A percentile compares a stretch with the other conserved stretches of the same genome.
Conservation (phyloP, 495 filamentous ascomycete species). For the Tuber calosporum region DNA sequence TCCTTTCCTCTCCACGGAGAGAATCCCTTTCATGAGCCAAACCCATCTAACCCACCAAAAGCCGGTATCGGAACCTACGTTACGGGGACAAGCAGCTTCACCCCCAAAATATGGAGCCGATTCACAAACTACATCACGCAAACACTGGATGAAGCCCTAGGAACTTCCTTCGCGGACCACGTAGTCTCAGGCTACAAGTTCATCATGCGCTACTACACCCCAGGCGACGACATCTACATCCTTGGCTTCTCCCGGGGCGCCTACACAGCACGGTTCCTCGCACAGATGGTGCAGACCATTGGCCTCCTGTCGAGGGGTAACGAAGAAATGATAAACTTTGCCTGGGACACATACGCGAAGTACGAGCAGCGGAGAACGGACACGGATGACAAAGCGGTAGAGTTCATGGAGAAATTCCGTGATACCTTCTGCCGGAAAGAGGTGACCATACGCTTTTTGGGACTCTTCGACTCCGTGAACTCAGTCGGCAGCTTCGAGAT, state of each 20-base stretch:
- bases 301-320: conserved; percentile 48
- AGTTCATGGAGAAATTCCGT: conserved; percentile 45
- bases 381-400: conserved; percentile 30
- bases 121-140: conserved; percentile 17
- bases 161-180: conserved; percentile 46
- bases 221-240: conserved; percentile 47
- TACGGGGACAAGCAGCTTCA: conserved; percentile 18
- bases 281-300: conserved; percentile 46
- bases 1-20: neutral
- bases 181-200: conserved; percentile 49
- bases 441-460: conserved; percentile 43
- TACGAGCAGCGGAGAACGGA: conserved; percentile 31
- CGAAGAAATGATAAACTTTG: conserved; percentile 44
- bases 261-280: conserved; percentile 49
- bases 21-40: neutral
- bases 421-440: conserved; percentile 45
- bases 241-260: conserved; percentile 51
- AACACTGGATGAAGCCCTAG: conserved; percentile 44
- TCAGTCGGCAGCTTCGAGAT: conserved; percentile 43
- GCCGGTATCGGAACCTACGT: conserved; percentile 36
- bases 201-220: conserved; percentile 46
- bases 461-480: conserved; percentile 48
- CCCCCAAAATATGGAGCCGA: conserved; percentile 8
- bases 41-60: neutral
- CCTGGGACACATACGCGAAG: conserved; percentile 37